Base-by-base conservation (phyloP, 352 stramenopile genomes). In the Phytophthora chlamydospora region DNA sequence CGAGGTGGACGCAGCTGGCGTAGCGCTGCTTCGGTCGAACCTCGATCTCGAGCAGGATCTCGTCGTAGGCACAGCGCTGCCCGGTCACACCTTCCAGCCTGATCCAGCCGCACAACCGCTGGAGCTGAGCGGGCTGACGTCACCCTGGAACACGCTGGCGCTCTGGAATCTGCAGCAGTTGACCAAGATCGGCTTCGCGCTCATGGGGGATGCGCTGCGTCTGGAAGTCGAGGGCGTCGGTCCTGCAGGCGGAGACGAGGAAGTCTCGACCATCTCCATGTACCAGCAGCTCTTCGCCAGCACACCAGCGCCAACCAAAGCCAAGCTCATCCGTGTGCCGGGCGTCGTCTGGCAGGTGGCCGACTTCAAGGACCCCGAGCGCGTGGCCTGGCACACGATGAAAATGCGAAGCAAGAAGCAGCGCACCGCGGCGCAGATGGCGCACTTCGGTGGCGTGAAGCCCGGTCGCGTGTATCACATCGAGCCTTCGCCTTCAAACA, bases 111-210 rank as follows among this genome's bases (percentile, higher is more conserved):
- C 53, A n/a, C 58, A 85, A 33, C 63, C 68, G 0, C 62, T 88
- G 16, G 59, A 73, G 47, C 79, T 98, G 31, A 92, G 77, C 40
- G 93, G 94, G 7, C 56, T 84, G 48, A 98, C 95, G 21, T 89
- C 77, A 47, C 95, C 96, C 3, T 98, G 96, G 96, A 98, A 98
- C 75, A 98, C 96, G 21, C 76, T 98, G 2, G 94, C 93, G n/a
- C 59, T 98, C 3, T 98, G 96, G 95, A 86, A 97, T 59, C 58
- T 98, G n/a, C 12, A 44, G 16, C 93, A 94, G 62, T 73, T 98
- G 38, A 83, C 86, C 33, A 80, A 97, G 27, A 87, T 95, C 12
- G 93, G 93, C 27, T 98, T 98, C 65, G 82, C 88, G 4, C 66
- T 96, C 11, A 73, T 97, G 19, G 89, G 80, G 0, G 91, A 98